These are phyloP conservation scores for Colletotrichum sp. DNA, from an alignment of 2,329 filamentous ascomycete genomes.

Conservation along the genomic window DNA sequence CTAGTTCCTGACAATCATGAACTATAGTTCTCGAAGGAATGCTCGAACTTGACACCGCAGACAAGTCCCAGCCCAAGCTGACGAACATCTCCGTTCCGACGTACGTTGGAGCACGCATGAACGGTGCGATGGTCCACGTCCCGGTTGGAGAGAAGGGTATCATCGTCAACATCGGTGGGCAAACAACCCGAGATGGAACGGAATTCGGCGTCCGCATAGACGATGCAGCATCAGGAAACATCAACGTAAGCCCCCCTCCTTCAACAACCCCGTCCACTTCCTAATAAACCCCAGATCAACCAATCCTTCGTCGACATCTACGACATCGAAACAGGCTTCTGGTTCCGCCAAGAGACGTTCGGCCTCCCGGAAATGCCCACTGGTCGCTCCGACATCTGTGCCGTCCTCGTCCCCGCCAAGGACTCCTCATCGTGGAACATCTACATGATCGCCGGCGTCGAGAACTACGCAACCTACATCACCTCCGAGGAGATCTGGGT, in stretches of 20 bases:
- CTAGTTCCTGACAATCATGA: neutral
- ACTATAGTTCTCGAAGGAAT: constrained; percentile 18
- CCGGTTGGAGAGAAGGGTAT: constrained; percentile 21
- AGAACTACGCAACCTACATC: constrained; percentile 16
- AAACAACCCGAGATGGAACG: constrained; percentile 16
- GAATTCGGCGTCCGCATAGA: neutral
- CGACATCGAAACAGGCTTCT: constrained; percentile 23
- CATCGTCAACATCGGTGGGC: constrained; percentile 22
- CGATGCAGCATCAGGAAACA: neutral
- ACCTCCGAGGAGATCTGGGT: constrained; percentile 14
- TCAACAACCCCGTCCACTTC: too few relatives aligned
- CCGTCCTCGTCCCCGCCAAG: constrained; percentile 19
- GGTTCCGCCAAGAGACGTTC: constrained; percentile 26
- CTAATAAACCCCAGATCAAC: constrained; percentile 5
- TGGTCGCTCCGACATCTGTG: constrained; percentile 24
- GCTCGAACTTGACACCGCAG: constrained; percentile 19
- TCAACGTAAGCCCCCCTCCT: too few relatives aligned
- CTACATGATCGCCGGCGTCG: constrained; percentile 24
- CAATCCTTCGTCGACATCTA: constrained; percentile 24
- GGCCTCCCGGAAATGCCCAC: constrained; percentile 17
- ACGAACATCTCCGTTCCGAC: constrained; percentile 25
- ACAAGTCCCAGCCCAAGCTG: constrained; percentile 11
- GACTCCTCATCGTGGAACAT: constrained; percentile 24
- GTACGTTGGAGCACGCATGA: constrained; percentile 24
- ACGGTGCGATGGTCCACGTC: constrained; percentile 25